Percentiles rank a stretch among this genome's conserved stretches.
Conservation (phyloP, 768 basidiomycete species). For the Amanita jacksonii region DNA sequence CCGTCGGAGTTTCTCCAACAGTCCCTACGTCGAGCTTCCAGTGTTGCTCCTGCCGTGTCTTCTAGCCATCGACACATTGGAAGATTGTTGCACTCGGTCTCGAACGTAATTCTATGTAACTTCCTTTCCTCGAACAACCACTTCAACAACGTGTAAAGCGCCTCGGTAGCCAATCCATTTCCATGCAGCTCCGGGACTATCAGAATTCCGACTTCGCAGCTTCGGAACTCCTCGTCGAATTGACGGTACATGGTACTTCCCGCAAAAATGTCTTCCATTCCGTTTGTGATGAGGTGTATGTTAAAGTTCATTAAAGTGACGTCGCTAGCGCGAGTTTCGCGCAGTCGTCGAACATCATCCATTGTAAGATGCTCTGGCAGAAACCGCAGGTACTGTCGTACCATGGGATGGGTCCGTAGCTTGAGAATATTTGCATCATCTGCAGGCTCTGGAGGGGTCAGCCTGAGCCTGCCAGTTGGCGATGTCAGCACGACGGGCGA, state of each 20-base stretch:
- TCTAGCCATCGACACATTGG: slow-evolving; percentile 40
- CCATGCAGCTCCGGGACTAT: slow-evolving; percentile 27
- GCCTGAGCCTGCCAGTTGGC: slow-evolving; percentile 24
- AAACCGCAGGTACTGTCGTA: slow-evolving; percentile 28
- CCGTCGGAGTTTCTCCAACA: slow-evolving; percentile 30
- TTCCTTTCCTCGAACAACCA: slow-evolving; percentile 33
- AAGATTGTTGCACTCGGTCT: slow-evolving; percentile 30
- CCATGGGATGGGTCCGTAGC: slow-evolving; percentile 29
- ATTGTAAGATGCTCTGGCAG: slow-evolving; percentile 25
- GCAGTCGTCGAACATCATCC: slow-evolving; percentile 25
- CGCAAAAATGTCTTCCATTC: slow-evolving; percentile 21
- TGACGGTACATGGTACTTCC: slow-evolving; percentile 30
- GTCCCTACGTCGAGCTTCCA: slow-evolving; percentile 30
- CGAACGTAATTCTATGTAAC: slow-evolving; percentile 32
- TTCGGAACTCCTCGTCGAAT: slow-evolving; percentile 24
- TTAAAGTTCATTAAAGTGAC: slow-evolving; percentile 26
- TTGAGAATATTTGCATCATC: slow-evolving; percentile 27
- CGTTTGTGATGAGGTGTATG: slow-evolving; percentile 20
- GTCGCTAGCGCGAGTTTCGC: slow-evolving; percentile 27
- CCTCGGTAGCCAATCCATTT: slow-evolving; percentile 32
- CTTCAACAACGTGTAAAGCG: slow-evolving; percentile 29
- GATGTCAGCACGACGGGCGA: slow-evolving; percentile 21
- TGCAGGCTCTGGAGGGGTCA: slow-evolving; percentile 23
- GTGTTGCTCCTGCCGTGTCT: slow-evolving; percentile 25
- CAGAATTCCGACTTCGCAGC: slow-evolving; percentile 34